These are phyloP conservation scores for Kitagawia praeruptora DNA, from an alignment of 129 eudicot species.

Conservation along the genomic window DNA sequence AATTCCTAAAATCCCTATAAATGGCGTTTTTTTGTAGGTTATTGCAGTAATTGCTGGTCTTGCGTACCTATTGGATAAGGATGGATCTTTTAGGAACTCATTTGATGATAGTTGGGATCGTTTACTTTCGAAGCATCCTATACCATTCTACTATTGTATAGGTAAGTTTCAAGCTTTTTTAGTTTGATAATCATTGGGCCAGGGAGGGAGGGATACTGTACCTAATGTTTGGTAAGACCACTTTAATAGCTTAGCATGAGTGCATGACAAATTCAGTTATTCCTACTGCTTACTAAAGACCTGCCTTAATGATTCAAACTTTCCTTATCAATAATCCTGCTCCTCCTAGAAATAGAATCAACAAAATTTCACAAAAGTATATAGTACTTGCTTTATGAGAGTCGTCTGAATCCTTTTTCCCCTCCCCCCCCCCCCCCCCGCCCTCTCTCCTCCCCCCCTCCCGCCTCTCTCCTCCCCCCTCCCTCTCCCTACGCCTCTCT, in stretches of 20 bases:
- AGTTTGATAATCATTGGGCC: not conserved
- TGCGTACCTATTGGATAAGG: slow-evolving; percentile 65
- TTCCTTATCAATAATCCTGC: no score
- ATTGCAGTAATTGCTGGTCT: slow-evolving; percentile 58
- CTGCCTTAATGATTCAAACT: not conserved
- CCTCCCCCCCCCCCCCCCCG: no score
- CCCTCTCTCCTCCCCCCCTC: no score
- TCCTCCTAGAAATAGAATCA: no score
- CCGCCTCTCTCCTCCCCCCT: no score
- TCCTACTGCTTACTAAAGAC: not conserved
- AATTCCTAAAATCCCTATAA: not conserved
- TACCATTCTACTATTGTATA: slow-evolving; percentile 84
- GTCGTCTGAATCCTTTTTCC: no score
- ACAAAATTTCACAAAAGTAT: no score
- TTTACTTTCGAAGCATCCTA: slow-evolving; percentile 73
- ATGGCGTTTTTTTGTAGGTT: slow-evolving; percentile 32
- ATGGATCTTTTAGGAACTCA: slow-evolving; percentile 70
- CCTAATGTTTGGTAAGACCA: not conserved
- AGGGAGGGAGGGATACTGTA: not conserved
- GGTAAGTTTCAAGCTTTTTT: slow-evolving; percentile 29
- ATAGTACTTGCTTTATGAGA: no score
- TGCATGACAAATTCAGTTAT: not conserved
- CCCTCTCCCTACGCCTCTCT: no score
- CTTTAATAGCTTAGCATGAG: not conserved
- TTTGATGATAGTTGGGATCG: slow-evolving; percentile 90